phyloP scores from a whole-genome alignment of 108 stramenopile species.

The Nannochloropsis gaditana region DNA sequence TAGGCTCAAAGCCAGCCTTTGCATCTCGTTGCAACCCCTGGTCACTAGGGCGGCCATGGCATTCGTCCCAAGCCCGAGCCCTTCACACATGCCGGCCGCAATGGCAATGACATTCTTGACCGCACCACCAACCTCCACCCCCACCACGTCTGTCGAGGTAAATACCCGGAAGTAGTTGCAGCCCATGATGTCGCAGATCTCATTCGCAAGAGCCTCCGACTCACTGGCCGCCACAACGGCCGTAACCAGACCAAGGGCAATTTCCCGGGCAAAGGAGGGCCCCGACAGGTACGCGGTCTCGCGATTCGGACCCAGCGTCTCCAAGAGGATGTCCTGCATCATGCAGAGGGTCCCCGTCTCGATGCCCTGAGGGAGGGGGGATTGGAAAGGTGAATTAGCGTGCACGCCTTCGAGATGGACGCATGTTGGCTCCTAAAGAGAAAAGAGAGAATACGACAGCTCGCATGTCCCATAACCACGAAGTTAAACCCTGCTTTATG shows the following conservation, averaged over 20 bases:
- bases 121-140: slow-evolving; percentile 92
- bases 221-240: slow-evolving; percentile 90
- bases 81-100: slow-evolving; percentile 96
- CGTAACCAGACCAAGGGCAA: slow-evolving; percentile 74
- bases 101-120: slow-evolving; percentile 95
- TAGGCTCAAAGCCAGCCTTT: slow-evolving; percentile 69
- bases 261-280: slow-evolving; percentile 92
- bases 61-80: slow-evolving; percentile 84
- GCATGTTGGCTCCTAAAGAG: no score
- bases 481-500: neutral
- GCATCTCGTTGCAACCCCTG: slow-evolving; percentile 90
- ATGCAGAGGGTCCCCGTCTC: slow-evolving; percentile 80
- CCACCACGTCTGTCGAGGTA: slow-evolving; percentile 78
- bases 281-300: slow-evolving; percentile 79
- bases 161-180: slow-evolving; percentile 77
- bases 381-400: neutral
- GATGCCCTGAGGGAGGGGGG: slow-evolving; percentile 69
- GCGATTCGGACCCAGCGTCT: slow-evolving; percentile 72
- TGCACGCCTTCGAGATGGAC: no score
- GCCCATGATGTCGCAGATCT: slow-evolving; percentile 70
- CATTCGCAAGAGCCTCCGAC: slow-evolving; percentile 68
- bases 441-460: neutral
- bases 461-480: neutral
- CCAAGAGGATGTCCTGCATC: slow-evolving; percentile 84
- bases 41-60: slow-evolving; percentile 92